Evolutionary conservation across 371 early-diverging fungal genomes (phyloP).

Genomic region (Rhizopus delemar): DNA sequence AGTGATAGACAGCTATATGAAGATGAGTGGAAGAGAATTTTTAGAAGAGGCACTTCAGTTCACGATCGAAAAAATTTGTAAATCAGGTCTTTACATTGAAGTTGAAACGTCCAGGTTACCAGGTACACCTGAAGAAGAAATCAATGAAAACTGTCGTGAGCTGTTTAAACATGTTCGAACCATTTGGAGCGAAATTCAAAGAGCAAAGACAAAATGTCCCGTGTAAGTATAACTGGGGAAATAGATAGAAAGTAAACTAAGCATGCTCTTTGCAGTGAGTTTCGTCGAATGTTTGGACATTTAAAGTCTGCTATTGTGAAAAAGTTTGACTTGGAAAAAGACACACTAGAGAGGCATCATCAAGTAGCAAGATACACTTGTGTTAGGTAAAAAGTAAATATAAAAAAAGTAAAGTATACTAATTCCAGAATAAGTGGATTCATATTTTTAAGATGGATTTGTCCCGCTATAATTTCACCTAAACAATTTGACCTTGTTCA

Average conservation of each 20-base stretch:
- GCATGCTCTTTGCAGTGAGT: slow-evolving; percentile 24
- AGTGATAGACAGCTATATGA: slow-evolving; percentile 81
- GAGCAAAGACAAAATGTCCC: slow-evolving; percentile 32
- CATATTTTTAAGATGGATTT: slow-evolving; percentile 80
- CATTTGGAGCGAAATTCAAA: slow-evolving; percentile 26
- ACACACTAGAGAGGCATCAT: slow-evolving; percentile 23
- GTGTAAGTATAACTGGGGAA: slow-evolving; percentile 15
- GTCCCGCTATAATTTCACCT: slow-evolving; percentile 86
- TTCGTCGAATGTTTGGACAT: slow-evolving; percentile 56
- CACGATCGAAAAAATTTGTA: slow-evolving; percentile 60
- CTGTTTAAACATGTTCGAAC: slow-evolving; percentile 19
- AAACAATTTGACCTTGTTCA: slow-evolving; percentile 66
- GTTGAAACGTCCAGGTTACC: slow-evolving; percentile 29
- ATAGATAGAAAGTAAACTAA: background rate
- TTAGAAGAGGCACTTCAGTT: slow-evolving; percentile 70
- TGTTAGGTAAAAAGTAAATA: slow-evolving; percentile 28
- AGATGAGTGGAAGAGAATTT: slow-evolving; percentile 70
- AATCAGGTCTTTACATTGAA: slow-evolving; percentile 47
- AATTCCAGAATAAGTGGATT: slow-evolving; percentile 61
- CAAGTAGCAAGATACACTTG: slow-evolving; percentile 51
- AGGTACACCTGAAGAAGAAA: slow-evolving; percentile 15
- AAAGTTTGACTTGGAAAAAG: slow-evolving; percentile 31
- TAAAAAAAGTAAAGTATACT: background rate
- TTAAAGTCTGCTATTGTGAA: slow-evolving; percentile 45
- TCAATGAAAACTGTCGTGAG: slow-evolving; percentile 17